Evolutionary conservation across 768 basidiomycete species (phyloP).

Genomic region (Trametes cinnabarina): DNA sequence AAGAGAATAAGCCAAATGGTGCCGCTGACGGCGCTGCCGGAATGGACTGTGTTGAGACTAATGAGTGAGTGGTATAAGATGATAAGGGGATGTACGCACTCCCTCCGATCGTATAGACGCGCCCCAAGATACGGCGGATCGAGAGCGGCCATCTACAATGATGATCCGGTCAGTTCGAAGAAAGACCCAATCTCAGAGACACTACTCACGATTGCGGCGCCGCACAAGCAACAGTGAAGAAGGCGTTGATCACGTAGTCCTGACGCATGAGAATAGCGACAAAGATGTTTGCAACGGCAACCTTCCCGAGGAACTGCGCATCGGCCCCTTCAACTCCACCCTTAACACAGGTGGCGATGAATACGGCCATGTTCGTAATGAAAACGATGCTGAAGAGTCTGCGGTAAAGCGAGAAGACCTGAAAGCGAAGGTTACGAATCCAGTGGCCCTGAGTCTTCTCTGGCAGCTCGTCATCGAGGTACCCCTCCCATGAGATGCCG

Average conservation of each 20-base stretch:
- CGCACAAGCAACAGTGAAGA: slow-evolving; percentile 48
- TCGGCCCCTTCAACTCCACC: slow-evolving; percentile 32
- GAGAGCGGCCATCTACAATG: slow-evolving; percentile 46
- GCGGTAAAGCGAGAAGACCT: slow-evolving; percentile 51
- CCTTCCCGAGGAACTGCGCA: slow-evolving; percentile 32
- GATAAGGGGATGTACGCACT: slow-evolving; percentile 21
- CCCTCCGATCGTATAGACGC: slow-evolving; percentile 56
- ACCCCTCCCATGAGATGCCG: slow-evolving; percentile 43
- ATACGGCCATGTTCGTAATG: slow-evolving; percentile 44
- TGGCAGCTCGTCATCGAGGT: slow-evolving; percentile 47
- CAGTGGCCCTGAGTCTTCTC: slow-evolving; percentile 44
- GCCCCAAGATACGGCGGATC: slow-evolving; percentile 49
- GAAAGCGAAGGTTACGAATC: slow-evolving; percentile 50
- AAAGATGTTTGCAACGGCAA: slow-evolving; percentile 42
- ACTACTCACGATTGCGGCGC: slow-evolving; percentile 45
- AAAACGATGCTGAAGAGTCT: slow-evolving; percentile 52
- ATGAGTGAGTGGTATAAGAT: neutral
- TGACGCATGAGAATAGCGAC: slow-evolving; percentile 40
- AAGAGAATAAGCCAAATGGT: slow-evolving; percentile 50
- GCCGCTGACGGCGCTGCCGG: slow-evolving; percentile 51
- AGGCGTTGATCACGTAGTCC: slow-evolving; percentile 54
- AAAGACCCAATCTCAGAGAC: neutral
- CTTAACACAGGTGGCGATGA: slow-evolving; percentile 39
- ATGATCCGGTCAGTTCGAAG: neutral
- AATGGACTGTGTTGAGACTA: slow-evolving; percentile 37